phyloP scores from a whole-genome alignment of 768 basidiomycete genomes.

The Termitomyces eurrhizus region DNA sequence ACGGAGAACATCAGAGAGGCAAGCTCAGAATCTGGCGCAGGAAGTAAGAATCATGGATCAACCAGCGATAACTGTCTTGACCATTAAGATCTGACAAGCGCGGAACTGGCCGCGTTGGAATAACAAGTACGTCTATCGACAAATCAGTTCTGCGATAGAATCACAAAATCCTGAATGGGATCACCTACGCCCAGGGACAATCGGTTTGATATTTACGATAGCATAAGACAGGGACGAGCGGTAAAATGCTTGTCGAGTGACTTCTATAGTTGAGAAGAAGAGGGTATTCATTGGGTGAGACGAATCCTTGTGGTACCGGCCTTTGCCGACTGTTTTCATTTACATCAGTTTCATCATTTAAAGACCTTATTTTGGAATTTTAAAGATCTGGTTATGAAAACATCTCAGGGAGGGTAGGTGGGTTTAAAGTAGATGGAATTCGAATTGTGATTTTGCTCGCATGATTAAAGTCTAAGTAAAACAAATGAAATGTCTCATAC shows the following conservation, averaged over 20 bases:
- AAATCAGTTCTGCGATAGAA: neutral
- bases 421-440: no score
- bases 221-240: constrained; percentile 68
- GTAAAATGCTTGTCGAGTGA: constrained; percentile 74
- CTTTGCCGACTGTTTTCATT: neutral
- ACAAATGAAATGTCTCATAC: no score
- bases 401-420: no score
- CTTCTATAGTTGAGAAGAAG: constrained; percentile 78
- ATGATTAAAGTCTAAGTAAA: no score
- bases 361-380: no score
- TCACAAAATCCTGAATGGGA: neutral
- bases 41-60: constrained; percentile 2
- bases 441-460: no score
- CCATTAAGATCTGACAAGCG: constrained; percentile 55
- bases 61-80: constrained; percentile 8
- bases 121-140: constrained; percentile 55
- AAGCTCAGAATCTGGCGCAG: constrained; percentile 53
- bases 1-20: constrained; percentile 77
- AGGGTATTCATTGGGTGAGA: constrained; percentile 22
- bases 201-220: constrained; percentile 92
- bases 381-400: no score
- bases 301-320: neutral
- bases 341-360: neutral
- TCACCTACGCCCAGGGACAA: constrained; percentile 87
- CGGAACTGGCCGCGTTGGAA: constrained; percentile 52